These are phyloP conservation scores for Neofusicoccum parvum DNA, from an alignment of 2,329 filamentous ascomycete species.

Conservation along the genomic window DNA sequence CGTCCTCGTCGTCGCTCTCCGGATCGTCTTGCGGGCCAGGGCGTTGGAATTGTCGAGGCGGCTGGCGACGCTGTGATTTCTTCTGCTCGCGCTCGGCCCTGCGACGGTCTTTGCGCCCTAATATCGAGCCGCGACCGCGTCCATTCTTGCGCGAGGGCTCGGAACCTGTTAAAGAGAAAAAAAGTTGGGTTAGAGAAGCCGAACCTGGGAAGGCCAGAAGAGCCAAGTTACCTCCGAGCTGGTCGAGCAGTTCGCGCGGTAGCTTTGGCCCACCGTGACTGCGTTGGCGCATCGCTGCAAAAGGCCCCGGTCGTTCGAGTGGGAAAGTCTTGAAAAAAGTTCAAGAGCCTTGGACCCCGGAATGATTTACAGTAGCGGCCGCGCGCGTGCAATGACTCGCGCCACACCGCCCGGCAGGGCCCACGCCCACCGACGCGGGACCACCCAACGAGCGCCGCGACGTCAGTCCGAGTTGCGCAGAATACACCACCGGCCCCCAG, in stretches of 20 bases:
- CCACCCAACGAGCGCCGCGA: conserved; percentile 2
- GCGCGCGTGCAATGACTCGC: not conserved
- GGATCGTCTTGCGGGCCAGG: not conserved
- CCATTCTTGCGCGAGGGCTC: conserved; percentile 27
- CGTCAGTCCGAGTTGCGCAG: conserved; percentile 9
- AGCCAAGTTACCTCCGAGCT: conserved; percentile 41
- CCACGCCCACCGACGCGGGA: conserved; percentile 3
- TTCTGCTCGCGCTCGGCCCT: conserved; percentile 67
- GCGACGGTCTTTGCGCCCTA: conserved; percentile 64
- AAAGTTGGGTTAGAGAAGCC: not conserved
- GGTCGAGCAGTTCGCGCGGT: conserved; percentile 48
- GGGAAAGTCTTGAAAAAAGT: conserved; percentile 29
- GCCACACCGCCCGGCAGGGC: conserved; percentile 23
- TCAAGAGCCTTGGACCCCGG: not conserved
- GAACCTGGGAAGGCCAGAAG: not conserved
- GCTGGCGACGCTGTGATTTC: conserved; percentile 48
- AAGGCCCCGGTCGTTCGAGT: conserved; percentile 16
- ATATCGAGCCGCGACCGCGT: conserved; percentile 32
- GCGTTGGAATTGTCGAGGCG: not conserved
- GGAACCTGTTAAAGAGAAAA: conserved; percentile 19
- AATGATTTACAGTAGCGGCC: conserved; percentile 3
- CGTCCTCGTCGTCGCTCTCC: conserved; percentile 29
- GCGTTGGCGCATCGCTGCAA: conserved; percentile 39
- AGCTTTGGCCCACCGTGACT: conserved; percentile 46
- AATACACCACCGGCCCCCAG: not conserved